Evolutionary conservation across 331 rosid genomes (phyloP).

Genomic region (Cydonia oblonga): DNA sequence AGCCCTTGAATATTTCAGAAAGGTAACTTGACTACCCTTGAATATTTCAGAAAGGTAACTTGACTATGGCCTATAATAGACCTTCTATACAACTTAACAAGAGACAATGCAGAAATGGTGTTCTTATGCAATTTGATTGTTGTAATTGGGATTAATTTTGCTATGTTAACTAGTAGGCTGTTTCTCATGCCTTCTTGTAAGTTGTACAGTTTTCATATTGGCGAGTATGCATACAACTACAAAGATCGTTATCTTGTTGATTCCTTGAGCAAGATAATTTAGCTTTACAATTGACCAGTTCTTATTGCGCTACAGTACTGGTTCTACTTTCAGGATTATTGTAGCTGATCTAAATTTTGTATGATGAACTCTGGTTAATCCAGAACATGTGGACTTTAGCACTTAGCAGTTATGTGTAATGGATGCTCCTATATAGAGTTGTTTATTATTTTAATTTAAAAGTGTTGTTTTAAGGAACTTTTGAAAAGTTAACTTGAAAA

Average conservation of each 20-base stretch:
- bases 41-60: conserved; percentile 76
- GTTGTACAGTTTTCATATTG: background rate
- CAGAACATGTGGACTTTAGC: background rate
- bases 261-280: background rate
- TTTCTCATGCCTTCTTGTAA: background rate
- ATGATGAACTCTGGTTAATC: background rate
- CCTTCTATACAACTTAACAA: conserved; percentile 2
- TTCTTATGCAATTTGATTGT: background rate
- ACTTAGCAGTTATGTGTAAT: conserved; percentile 8
- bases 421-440: background rate
- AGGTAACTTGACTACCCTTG: conserved; percentile 70
- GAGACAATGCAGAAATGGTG: background rate
- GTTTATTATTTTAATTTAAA: conserved; percentile 1
- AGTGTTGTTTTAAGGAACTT: background rate
- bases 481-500: conserved; percentile 2
- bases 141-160: background rate
- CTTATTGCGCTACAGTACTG: background rate
- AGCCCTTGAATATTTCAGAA: conserved; percentile 84
- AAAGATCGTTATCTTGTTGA: conserved; percentile 5
- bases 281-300: background rate
- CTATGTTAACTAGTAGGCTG: background rate
- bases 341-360: background rate
- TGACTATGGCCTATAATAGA: conserved; percentile 2
- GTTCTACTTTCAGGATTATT: background rate
- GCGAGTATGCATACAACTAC: background rate